phyloP scores from a whole-genome alignment of 129 eudicot genomes.

The Flaveria robusta region DNA sequence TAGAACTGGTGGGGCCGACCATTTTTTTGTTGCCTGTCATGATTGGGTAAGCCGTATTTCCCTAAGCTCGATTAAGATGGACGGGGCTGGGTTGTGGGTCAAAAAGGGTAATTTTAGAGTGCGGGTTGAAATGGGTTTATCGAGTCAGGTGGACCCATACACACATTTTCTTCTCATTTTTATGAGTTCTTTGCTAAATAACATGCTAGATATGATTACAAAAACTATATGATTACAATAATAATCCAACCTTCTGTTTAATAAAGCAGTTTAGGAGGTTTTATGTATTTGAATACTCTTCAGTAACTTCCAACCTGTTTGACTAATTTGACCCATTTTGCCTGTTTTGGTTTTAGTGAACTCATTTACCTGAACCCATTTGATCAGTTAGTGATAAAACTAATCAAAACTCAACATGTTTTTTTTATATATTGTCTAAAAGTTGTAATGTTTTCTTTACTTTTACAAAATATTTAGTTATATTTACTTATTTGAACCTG shows the following conservation, averaged over 20 bases:
- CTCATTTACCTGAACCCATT: background rate
- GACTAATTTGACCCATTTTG: background rate
- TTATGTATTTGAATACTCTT: constrained; percentile 4
- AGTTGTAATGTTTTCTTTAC: background rate
- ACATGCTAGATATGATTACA: background rate
- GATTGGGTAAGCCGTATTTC: constrained; percentile 56
- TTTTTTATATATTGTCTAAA: background rate
- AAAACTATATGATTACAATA: background rate
- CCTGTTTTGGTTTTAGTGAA: background rate
- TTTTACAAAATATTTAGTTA: background rate
- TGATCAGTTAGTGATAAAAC: background rate
- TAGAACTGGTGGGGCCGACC: constrained; percentile 64
- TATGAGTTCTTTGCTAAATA: background rate
- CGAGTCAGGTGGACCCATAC: background rate
- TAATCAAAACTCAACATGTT: background rate
- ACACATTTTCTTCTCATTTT: background rate
- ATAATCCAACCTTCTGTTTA: background rate
- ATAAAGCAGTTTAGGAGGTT: background rate
- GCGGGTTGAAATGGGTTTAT: constrained; percentile 2
- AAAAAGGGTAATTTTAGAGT: background rate
- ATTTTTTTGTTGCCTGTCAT: constrained; percentile 73
- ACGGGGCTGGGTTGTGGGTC: background rate
- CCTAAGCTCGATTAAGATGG: background rate
- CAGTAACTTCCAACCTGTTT: background rate
- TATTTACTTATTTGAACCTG: background rate